Percentiles rank a stretch among this genome's conserved stretches.
These are phyloP conservation scores for Ceratobasidium sp. DNA, from an alignment of 1,284 basidiomycete genomes.

Conservation along the genomic window DNA sequence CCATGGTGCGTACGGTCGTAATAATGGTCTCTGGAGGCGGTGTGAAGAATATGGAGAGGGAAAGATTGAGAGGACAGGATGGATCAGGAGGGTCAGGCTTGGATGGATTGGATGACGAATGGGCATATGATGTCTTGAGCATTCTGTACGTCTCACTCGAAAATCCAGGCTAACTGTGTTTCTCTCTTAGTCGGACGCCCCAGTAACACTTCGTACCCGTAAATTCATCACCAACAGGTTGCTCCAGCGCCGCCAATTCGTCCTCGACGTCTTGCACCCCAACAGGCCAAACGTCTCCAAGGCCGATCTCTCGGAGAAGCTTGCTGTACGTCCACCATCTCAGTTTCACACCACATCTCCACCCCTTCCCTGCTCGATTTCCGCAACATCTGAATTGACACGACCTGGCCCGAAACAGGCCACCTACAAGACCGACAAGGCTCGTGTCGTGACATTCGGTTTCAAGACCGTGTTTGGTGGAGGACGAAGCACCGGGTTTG, in stretches of 20 bases:
- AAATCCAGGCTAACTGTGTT: slow-evolving; percentile 7
- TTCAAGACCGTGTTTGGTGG: slow-evolving; percentile 97
- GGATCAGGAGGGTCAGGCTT: slow-evolving; percentile 36
- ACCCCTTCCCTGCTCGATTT: too few species aligned
- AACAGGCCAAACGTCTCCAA: slow-evolving; percentile 95
- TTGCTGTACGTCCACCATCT: slow-evolving; percentile 67
- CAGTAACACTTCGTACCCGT: slow-evolving; percentile 96
- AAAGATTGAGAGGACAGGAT: background rate
- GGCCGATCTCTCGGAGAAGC: slow-evolving; percentile 82
- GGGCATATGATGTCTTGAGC: slow-evolving; percentile 1
- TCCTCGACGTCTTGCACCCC: slow-evolving; percentile 96
- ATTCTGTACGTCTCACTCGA: background rate
- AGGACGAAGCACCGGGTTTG: slow-evolving; percentile 97
- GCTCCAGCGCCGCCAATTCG: slow-evolving; percentile 90
- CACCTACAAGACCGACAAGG: slow-evolving; percentile 68
- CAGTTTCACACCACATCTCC: too few species aligned
- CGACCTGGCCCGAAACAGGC: too few species aligned
- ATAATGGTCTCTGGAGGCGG: background rate
- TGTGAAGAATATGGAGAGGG: background rate
- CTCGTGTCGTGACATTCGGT: slow-evolving; percentile 78
- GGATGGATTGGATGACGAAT: too few species aligned
- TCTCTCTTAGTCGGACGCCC: slow-evolving; percentile 68
- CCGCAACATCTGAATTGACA: too few species aligned
- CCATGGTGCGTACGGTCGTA: slow-evolving; percentile 41
- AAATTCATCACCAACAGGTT: slow-evolving; percentile 99